A percentile compares a stretch with the other conserved stretches of the same genome.
Conservation (phyloP, 176 grass and related monocot genomes). For the Eragrostis curvula region DNA sequence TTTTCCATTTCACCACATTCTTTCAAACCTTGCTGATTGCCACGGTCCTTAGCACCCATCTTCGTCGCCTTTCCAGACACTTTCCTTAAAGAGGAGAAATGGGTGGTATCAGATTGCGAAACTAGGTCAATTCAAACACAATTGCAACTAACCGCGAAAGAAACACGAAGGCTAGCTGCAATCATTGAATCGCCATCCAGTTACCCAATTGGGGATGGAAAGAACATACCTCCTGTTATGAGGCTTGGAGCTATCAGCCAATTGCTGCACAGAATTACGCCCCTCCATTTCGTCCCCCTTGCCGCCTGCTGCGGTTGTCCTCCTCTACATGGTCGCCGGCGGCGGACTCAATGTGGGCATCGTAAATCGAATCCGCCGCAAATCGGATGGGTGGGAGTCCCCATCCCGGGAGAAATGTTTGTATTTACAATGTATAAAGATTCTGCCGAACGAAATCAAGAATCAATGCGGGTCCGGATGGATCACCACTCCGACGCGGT, state of each 20-base stretch:
- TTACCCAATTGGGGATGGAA: neutral
- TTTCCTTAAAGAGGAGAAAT: constrained; percentile 14
- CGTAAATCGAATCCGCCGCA: neutral
- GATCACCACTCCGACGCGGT: neutral
- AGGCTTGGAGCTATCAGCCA: constrained; percentile 31
- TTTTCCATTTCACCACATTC: neutral
- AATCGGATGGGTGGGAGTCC: neutral
- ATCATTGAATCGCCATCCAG: neutral
- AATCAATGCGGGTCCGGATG: neutral
- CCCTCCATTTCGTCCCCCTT: constrained; percentile 36
- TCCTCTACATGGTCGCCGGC: constrained; percentile 33
- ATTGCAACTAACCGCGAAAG: neutral
- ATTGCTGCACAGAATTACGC: constrained; percentile 29
- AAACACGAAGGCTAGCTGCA: neutral
- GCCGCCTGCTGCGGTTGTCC: constrained; percentile 12
- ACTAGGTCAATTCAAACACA: neutral
- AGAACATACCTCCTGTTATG: constrained; percentile 23
- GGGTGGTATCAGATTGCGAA: neutral
- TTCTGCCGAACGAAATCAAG: neutral
- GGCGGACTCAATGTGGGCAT: neutral
- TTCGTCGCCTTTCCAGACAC: neutral
- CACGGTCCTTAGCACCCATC: constrained; percentile 19
- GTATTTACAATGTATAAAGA: neutral
- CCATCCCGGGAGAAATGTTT: neutral
- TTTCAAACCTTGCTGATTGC: neutral